Conservation (phyloP, 352 stramenopile genomes). For the Globisporangium cystogenes region DNA sequence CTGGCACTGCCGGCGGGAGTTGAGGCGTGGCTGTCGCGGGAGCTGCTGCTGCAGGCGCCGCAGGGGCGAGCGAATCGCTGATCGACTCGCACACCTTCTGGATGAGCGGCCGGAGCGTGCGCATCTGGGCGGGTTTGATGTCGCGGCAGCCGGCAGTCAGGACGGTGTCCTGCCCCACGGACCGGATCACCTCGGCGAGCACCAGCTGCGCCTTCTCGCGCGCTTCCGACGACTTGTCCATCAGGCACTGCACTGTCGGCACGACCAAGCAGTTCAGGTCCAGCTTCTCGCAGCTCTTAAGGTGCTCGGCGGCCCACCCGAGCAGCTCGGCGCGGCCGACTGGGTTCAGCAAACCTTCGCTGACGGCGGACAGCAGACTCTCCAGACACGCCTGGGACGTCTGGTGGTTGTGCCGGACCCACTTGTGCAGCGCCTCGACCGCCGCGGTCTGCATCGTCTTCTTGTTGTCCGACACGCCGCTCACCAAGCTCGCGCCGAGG, state of each 20-base stretch:
- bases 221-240: conserved; percentile 81
- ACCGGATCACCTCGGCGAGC: conserved; percentile 78
- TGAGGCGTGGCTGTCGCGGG: conserved; percentile 1
- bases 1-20: conserved; percentile 5
- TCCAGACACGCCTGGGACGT: conserved; percentile 66
- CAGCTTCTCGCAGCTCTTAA: conserved; percentile 56
- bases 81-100: conserved; percentile 56
- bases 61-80: conserved; percentile 17
- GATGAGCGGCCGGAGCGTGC: conserved; percentile 78
- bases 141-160: conserved; percentile 67
- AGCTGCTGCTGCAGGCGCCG: conserved; percentile 4
- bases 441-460: conserved; percentile 82
- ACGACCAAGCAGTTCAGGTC: conserved; percentile 61
- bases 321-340: conserved; percentile 77
- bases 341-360: conserved; percentile 66
- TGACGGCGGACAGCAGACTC: conserved; percentile 57
- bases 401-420: conserved; percentile 71
- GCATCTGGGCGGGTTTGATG: conserved; percentile 84
- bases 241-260: conserved; percentile 73
- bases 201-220: conserved; percentile 77
- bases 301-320: conserved; percentile 63
- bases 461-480: conserved; percentile 83
- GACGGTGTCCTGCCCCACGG: conserved; percentile 68
- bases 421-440: conserved; percentile 77
- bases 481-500: conserved; percentile 57